Evolutionary conservation across 163 green algal genomes (phyloP), one percentile per base, ranked within the genome.

Genomic region (Chlorella variabilis): DNA sequence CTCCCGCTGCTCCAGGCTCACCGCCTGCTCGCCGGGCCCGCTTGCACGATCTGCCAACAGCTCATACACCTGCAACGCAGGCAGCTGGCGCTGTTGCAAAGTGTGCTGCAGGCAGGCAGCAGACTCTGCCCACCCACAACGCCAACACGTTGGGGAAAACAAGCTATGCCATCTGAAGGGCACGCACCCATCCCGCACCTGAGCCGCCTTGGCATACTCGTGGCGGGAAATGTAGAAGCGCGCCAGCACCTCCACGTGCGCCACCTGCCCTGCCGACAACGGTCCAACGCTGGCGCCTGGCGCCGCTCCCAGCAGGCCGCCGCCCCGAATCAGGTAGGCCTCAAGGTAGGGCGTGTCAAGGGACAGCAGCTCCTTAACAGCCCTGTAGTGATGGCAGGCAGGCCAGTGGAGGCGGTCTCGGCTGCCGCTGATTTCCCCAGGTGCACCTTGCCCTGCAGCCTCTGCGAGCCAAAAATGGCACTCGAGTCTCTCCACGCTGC

Each of bases 211-310:
- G 45, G 61, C 65, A 82, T 93, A 94, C 59, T 87, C 84, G 49
- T 71, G 56, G 2, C 82, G 68, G 38, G 54, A 63, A 21, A 92
- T 85, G 80, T 94, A 92, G 77, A 95, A 82, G 80, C 88, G 88
- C 23, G 90, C 89, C 75, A 96, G 87, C 74, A 95, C 89, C 71
- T 93, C 89, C 27, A 89, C 83, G 65, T 90, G 83, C 0, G 70
- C 31, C 25, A 93, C 85, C 84, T 90, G 83, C 25, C 6, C 23
- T 33, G 69, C 71, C 1, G 42, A 69, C 39, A 95, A 86, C 6
- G 90, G 87, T 1, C 84, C 86, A 7, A 93, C 77, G 41, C 77
- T 54, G 36, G 61, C 61, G 33, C 59, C 75, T 13, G 68, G 66
- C 18, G 63, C 27, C 21, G 78, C 79, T 33, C 82, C 82, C 36